Evolutionary conservation across 2,329 filamentous ascomycete species (phyloP).

Genomic region (Arthrobotrys musiformis): DNA sequence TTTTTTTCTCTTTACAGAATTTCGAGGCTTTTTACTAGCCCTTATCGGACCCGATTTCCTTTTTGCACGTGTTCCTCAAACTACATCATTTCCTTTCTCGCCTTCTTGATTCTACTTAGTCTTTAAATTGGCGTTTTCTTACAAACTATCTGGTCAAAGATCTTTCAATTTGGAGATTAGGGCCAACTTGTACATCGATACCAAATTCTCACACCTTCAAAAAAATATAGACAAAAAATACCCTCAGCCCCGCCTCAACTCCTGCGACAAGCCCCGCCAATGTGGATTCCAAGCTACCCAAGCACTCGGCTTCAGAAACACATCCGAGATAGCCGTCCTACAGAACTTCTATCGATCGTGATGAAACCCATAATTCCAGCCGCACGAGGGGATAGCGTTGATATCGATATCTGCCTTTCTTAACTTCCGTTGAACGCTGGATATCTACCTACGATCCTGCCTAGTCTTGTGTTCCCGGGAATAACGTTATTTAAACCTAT

Average conservation of each 20-base stretch:
- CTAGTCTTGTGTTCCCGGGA: background rate
- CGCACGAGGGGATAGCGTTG: background rate
- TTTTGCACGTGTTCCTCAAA: slow-evolving; percentile 7
- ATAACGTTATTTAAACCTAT: slow-evolving; percentile 9
- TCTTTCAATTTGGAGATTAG: background rate
- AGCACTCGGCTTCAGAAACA: background rate
- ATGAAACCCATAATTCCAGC: background rate
- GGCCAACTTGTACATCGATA: background rate
- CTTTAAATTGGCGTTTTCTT: background rate
- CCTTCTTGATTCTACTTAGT: background rate
- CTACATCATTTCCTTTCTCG: background rate
- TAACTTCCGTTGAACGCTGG: background rate
- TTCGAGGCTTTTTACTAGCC: background rate
- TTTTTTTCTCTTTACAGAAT: background rate
- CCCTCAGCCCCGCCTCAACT: slow-evolving; percentile 13
- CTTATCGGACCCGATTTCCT: slow-evolving; percentile 20
- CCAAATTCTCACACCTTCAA: background rate
- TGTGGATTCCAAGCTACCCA: background rate
- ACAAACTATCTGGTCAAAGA: background rate
- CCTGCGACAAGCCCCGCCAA: slow-evolving; percentile 3
- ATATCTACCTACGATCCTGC: background rate
- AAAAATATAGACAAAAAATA: background rate
- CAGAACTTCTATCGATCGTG: too few species aligned
- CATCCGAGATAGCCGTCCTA: slow-evolving; percentile 13
- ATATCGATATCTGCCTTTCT: slow-evolving; percentile 5